Evolutionary conservation across 176 grass and related monocot species (phyloP), one percentile per base, ranked within the genome.

Genomic region (Alopecurus myosuroides): DNA sequence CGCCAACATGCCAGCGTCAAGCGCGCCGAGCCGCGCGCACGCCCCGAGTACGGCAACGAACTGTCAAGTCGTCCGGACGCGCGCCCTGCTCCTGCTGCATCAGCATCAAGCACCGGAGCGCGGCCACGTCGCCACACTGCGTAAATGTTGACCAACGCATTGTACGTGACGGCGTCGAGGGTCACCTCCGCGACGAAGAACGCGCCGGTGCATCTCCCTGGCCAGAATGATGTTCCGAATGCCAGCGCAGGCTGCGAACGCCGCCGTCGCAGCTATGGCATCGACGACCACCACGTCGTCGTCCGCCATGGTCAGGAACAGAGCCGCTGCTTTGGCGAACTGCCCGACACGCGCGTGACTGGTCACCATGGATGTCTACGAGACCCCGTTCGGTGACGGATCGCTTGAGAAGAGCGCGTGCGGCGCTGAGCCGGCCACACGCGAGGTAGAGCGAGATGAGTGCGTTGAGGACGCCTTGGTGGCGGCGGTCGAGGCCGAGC

Each of bases 91-190:
- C 6, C 58, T 28, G 3, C 34, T 7, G 9, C 92, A 97, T 56
- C 53, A 90, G 88, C 94, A 97, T 94, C 77, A 97, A 97, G 35
- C 45, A 82, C 51, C 88, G 30, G 37, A 63, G 85, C 12, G 92
- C 94, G 22, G 85, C 48, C 26, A 80, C 28, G 52, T 94, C 84
- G 25, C 88, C 94, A 60, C 92, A 97, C 79, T 88, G 86, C 74
- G 69, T 94, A 94, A 92, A 97, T 97, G 39, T 89, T 78, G 10
- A 97, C 57, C 20, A 97, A 74, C 40, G 94, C 88, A 63, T 97
- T 97, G 80, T 86, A 92, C 4, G 88, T 86, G 61, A 94, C 89
- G 42, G 69, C 84, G 19, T 97, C 94, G 20, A 92, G 26, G 7
- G 53, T 19, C 0, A 94, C 64, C 23, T 35, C n/a, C 22, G 44